Conservation (phyloP, 345 rosid genomes). For the Reutealis trisperma region DNA sequence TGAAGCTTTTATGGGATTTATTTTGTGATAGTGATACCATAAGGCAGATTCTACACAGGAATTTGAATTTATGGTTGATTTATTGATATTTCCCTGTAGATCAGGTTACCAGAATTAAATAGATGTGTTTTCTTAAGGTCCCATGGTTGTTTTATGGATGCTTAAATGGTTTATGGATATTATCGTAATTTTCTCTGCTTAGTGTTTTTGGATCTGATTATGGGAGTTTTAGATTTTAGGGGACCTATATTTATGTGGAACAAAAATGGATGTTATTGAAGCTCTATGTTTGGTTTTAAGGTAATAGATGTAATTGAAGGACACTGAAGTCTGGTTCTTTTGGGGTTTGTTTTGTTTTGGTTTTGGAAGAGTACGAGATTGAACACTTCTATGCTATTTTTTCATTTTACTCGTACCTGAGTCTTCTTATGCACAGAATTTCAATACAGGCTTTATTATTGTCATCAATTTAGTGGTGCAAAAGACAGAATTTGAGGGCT, state of each 20-base stretch:
- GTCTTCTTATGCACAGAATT: too few species aligned
- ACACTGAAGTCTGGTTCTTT: neutral
- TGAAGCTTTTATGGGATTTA: neutral
- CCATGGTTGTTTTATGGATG: neutral
- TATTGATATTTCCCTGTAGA: neutral
- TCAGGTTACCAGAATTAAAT: neutral
- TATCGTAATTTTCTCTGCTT: neutral
- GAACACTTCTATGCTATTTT: neutral
- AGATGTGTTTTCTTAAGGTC: neutral
- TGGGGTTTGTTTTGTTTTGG: too few species aligned
- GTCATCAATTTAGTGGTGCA: neutral
- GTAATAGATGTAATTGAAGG: neutral
- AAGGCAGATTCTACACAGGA: neutral
- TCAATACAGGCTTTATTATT: neutral
- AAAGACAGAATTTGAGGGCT: neutral
- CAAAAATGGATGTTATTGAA: too few species aligned
- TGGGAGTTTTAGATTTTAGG: neutral
- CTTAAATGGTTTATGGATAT: neutral
- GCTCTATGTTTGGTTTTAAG: neutral
- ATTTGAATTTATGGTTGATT: neutral
- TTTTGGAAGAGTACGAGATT: too few species aligned
- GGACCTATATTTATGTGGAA: too few species aligned
- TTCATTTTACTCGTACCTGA: neutral
- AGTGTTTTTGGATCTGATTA: neutral
- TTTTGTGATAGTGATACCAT: neutral